Base-by-base conservation (phyloP, 805 yeast species). In the Torulaspora indica region DNA sequence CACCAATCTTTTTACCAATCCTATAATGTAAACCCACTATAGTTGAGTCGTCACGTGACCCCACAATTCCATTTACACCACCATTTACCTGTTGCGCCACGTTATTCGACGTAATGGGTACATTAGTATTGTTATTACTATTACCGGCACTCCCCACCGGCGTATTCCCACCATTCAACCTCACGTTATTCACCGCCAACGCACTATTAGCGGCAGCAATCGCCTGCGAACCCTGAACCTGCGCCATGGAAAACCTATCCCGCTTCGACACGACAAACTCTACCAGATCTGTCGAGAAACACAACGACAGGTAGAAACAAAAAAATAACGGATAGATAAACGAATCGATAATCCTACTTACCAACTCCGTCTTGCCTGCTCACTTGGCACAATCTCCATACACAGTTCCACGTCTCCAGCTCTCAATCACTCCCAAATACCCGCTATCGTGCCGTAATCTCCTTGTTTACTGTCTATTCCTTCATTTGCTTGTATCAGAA, bases 1-100 rank as follows among this genome's bases (percentile, higher is more conserved):
- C 98, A 46, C 98, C 98, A 49, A 93, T 90, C 70, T 93, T 93
- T 67, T 90, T 91, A 47, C 98, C 98, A 45, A 93, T 93, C 56
- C 89, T 85, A 70, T 90, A 93, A 72, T 93, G 98, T 49, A 91
- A 81, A 18, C 98, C 98, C 36, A 93, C 96, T 36, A 72, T 70
- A 10, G 61, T 58, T 5, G 59, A 54, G 40, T 56, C 61, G 33
- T 58, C 61, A 29, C 60, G 51, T 6, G 56, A 25, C 22, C 24
- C 20, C n/a, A 29, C 38, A 34, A 33, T 30, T 24, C 43, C 38
- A 31, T 34, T 43, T 8, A 35, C 25, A 20, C 25, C 32, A 13
- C 36, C 43, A 27, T 18, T 38, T 15, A 8, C 17, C 27, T 29
- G 33, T 34, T 22, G n/a, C 8, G 22, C 30, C 24, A 17, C 48